Percentiles rank a stretch among this genome's conserved stretches.
Evolutionary conservation across 1,284 basidiomycete species (phyloP).

Genomic region (Ganoderma lucidum): DNA sequence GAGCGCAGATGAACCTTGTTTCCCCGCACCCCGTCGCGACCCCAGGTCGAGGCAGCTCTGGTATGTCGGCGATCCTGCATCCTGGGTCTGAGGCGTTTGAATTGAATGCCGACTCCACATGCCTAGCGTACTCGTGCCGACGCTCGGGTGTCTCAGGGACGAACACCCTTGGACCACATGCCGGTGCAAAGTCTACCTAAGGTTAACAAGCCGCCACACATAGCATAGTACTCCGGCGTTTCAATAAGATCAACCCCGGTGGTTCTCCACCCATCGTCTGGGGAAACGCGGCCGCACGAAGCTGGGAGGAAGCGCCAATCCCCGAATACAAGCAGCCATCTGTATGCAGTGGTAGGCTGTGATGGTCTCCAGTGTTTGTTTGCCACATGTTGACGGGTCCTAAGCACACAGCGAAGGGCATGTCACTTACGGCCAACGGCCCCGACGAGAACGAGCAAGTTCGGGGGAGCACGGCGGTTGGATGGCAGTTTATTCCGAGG

Average conservation of each 20-base stretch:
- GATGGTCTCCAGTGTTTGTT: not conserved
- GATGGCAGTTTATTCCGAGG: not conserved
- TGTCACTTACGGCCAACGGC: not conserved
- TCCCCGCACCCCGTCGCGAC: slow-evolving; percentile 12
- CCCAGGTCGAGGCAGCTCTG: slow-evolving; percentile 5
- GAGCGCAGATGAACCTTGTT: slow-evolving; percentile 14
- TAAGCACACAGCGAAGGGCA: not conserved
- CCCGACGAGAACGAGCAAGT: not conserved
- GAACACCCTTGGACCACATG: not conserved
- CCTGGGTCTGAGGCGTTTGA: not conserved
- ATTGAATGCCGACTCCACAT: not conserved
- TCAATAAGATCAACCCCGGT: not conserved
- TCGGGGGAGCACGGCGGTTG: not conserved
- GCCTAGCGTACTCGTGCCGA: not conserved
- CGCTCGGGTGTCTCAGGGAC: not conserved
- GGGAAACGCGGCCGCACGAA: not conserved
- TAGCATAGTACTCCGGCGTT: not conserved
- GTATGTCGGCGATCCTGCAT: slow-evolving; percentile 7
- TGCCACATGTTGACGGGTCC: not conserved
- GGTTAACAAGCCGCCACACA: not conserved
- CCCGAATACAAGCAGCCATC: not conserved
- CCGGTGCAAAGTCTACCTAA: not conserved
- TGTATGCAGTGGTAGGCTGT: not conserved
- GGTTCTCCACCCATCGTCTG: not conserved
- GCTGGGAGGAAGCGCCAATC: not conserved